These are phyloP conservation scores for Rhizophagus prolifer DNA, from an alignment of 192 early-diverging fungal species.

Conservation along the genomic window DNA sequence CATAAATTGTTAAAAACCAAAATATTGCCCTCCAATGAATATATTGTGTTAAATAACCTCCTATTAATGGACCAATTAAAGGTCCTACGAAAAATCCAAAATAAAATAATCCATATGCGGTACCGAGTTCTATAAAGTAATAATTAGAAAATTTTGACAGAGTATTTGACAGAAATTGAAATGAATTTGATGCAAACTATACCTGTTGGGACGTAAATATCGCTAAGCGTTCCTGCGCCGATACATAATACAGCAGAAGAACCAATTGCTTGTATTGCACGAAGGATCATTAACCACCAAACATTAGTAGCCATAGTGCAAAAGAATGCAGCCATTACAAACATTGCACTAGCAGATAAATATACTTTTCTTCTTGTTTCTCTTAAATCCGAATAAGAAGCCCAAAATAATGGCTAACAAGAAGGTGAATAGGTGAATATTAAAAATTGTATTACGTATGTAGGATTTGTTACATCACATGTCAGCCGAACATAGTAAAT, in stretches of 20 bases:
- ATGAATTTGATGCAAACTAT: too few relatives aligned
- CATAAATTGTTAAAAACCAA: conserved; percentile 9
- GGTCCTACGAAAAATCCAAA: conserved; percentile 38
- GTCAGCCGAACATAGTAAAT: too few relatives aligned
- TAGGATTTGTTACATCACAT: too few relatives aligned
- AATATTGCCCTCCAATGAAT: not conserved
- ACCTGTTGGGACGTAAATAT: conserved; percentile 27
- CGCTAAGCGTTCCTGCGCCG: conserved; percentile 40
- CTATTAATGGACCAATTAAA: conserved; percentile 40
- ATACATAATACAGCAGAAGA: conserved; percentile 36
- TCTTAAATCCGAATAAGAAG: conserved; percentile 38
- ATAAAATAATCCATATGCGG: conserved; percentile 40
- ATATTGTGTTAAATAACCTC: conserved; percentile 34
- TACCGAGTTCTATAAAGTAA: conserved; percentile 32
- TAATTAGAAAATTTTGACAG: not conserved
- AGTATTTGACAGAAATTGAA: too few relatives aligned
- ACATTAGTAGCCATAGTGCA: conserved; percentile 32
- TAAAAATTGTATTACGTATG: too few relatives aligned
- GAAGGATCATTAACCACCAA: conserved; percentile 40
- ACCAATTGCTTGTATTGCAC: conserved; percentile 39
- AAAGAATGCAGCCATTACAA: conserved; percentile 35
- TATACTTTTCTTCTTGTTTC: conserved; percentile 39
- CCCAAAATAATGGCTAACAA: conserved; percentile 42
- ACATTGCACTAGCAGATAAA: conserved; percentile 36
- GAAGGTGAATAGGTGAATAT: too few relatives aligned